These are phyloP conservation scores for Eleusine indica DNA, from an alignment of 176 grass and related monocot genomes.

Conservation along the genomic window DNA sequence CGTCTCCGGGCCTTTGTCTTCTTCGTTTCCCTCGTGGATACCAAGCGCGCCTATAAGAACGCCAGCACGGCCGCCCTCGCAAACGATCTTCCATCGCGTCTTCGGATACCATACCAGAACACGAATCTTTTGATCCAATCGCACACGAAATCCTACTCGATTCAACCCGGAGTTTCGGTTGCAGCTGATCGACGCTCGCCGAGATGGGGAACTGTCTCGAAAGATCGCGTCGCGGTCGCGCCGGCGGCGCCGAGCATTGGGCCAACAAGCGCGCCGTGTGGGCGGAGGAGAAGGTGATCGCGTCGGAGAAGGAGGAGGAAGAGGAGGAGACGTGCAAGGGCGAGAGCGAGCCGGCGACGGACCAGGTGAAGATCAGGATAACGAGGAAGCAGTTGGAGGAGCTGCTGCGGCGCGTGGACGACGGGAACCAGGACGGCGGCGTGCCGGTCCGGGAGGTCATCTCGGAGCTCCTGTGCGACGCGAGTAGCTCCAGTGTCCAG, in stretches of 20 bases:
- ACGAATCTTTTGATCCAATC: neutral
- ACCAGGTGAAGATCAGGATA: conserved; percentile 69
- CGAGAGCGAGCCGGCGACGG: neutral
- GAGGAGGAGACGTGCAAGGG: conserved; percentile 5
- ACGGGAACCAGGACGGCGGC: conserved; percentile 2
- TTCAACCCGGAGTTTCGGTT: neutral
- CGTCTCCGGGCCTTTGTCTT: neutral
- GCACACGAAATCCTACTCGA: neutral
- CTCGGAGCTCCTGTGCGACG: conserved; percentile 48
- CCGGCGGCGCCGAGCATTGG: neutral
- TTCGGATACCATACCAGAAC: neutral
- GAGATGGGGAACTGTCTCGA: conserved; percentile 51
- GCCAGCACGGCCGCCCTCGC: neutral
- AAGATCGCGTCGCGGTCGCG: neutral
- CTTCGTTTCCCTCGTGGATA: neutral
- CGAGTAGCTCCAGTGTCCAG: conserved; percentile 22
- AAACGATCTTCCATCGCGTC: conserved; percentile 25
- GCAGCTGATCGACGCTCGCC: neutral
- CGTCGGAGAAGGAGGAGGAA: neutral
- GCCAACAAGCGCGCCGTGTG: conserved; percentile 18
- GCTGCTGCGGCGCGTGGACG: conserved; percentile 49
- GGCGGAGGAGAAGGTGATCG: neutral
- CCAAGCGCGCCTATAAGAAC: conserved; percentile 21
- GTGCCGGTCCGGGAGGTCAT: conserved; percentile 26
- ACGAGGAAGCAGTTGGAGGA: conserved; percentile 67